Conservation (phyloP, 257 asterid species). For the Fraxinus excelsior region DNA sequence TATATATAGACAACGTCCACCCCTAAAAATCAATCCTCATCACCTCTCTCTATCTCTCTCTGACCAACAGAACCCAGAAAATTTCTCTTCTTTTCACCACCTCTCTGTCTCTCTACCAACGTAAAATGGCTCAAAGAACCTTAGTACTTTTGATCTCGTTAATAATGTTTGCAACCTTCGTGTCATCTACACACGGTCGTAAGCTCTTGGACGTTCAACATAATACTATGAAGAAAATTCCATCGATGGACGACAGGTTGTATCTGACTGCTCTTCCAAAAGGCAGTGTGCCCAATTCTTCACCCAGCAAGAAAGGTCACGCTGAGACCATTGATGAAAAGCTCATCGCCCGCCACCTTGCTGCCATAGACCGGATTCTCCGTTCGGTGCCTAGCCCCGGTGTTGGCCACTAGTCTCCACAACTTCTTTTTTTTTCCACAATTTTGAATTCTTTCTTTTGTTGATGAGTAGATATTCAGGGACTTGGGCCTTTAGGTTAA, state of each 20-base stretch:
- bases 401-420: constrained; percentile 28
- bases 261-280: constrained; percentile 25
- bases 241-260: constrained; percentile 16
- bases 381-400: constrained; percentile 44
- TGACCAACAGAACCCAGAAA: constrained; percentile 2
- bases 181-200: constrained; percentile 26
- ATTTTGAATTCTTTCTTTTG: neutral
- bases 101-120: neutral
- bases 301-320: constrained; percentile 41
- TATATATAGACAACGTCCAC: neutral
- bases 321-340: constrained; percentile 23
- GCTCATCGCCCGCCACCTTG: constrained; percentile 33
- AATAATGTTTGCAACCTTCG: constrained; percentile 18
- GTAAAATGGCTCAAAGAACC: constrained; percentile 16
- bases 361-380: constrained; percentile 31
- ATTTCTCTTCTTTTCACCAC: neutral
- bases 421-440: neutral
- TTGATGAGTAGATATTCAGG: neutral
- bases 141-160: constrained; percentile 17
- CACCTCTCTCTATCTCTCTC: constrained; percentile 20
- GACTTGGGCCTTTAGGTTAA: neutral
- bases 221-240: constrained; percentile 8
- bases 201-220: constrained; percentile 19
- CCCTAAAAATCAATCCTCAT: neutral
- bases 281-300: constrained; percentile 24